phyloP scores from a whole-genome alignment of 441 rosid genomes.

The Arabidopsis hybrid region DNA sequence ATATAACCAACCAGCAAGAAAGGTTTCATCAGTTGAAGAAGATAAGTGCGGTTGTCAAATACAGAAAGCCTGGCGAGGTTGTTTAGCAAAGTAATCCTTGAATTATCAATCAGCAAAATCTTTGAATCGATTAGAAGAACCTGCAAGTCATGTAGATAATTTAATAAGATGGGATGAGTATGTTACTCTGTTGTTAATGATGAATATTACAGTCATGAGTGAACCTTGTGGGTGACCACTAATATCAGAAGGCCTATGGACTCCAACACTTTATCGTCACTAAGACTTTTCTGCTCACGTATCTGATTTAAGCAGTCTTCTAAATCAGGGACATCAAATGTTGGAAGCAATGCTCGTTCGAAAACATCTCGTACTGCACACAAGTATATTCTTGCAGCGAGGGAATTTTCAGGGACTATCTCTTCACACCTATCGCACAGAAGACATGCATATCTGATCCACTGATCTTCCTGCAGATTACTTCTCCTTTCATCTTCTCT shows the following conservation, averaged over 20 bases:
- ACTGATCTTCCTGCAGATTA: constrained; percentile 20
- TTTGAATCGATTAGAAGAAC: constrained; percentile 28
- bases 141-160: constrained; percentile 23
- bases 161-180: neutral
- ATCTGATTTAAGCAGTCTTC: constrained; percentile 2
- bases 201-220: neutral
- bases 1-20: constrained; percentile 32
- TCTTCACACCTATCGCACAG: constrained; percentile 8
- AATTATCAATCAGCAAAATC: constrained; percentile 36
- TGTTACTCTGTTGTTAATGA: constrained; percentile 3
- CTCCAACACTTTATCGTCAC: constrained; percentile 25
- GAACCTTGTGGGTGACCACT: constrained; percentile 33
- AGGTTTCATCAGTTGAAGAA: constrained; percentile 29
- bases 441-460: constrained; percentile 33
- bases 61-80: constrained; percentile 32
- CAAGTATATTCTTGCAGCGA: neutral
- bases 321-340: neutral
- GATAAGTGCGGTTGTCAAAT: constrained; percentile 32
- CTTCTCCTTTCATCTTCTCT: constrained; percentile 32
- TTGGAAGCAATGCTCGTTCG: neutral
- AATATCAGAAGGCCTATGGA: constrained; percentile 17
- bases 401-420: neutral
- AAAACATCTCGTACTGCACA: constrained; percentile 12
- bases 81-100: constrained; percentile 31
- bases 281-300: constrained; percentile 11